Base-by-base conservation (phyloP, 805 yeast genomes). In the Starmera dryadoides region DNA sequence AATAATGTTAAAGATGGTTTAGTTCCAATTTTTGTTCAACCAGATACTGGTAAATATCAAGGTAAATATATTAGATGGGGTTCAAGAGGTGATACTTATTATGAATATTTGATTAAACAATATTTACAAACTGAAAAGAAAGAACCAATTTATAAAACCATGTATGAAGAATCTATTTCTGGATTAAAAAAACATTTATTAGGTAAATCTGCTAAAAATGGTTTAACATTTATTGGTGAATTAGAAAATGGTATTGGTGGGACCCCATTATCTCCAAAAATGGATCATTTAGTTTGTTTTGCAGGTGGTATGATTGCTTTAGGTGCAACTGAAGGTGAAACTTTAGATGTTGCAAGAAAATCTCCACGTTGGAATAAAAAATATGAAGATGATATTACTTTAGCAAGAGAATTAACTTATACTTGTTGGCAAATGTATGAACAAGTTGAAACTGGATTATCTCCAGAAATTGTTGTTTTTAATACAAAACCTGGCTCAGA, bases 201-300 rank as follows among this genome's bases (percentile, higher is more conserved):
- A 6, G 59, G 69, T 22, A 66, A 73, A 40, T 79, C 94, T 1
- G 57, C 59, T 29, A 94, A 95, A 4, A 73, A 62, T 48, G 71
- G 73, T 1, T 64, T 83, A 19, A 70, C 82, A 0, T 89, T 70
- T 53, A 69, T 88, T 41, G 95, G 95, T 10, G 97, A 89, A 58
- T 69, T 77, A 37, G 85, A 81, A 18, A 48, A 59, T 22, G 96
- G 96, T 10, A 50, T 86, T n/a, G 62, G 59, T 6, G 79, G 82
- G 0, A n/a, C n/a, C n/a, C 62, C 66, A 3, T 58, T 81, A 14
- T 74, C 81, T 14, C 64, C 78, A 15, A 87, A 86, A 55, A 86
- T 89, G 95, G 96, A 89, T 56, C 96, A 89, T 61, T 66, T 86
- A 43, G 96, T 87, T 20, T 89, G 97, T 59, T 88, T 87, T 60